Conservation (phyloP, 306 rosid species). For the Trifolium pratense region DNA sequence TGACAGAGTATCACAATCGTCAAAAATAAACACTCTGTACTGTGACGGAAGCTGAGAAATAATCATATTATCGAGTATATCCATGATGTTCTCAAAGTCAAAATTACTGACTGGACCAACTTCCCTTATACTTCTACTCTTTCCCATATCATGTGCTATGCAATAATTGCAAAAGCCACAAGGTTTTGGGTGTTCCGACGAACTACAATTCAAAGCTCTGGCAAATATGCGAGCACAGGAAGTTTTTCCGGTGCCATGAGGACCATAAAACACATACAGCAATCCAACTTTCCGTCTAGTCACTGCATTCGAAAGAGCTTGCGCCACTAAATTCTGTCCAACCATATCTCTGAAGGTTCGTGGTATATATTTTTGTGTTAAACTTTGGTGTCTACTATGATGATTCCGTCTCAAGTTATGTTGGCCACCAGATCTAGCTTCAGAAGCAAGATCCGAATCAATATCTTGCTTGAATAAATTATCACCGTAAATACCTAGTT, state of each 20-base stretch:
- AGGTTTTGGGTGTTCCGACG: constrained; percentile 80
- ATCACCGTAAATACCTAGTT: constrained; percentile 84
- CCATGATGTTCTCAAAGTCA: constrained; percentile 84
- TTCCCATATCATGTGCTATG: constrained; percentile 75
- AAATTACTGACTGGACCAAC: constrained; percentile 91
- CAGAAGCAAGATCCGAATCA: constrained; percentile 92
- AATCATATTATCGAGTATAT: constrained; percentile 77
- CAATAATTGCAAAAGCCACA: constrained; percentile 96
- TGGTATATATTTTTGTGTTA: constrained; percentile 90
- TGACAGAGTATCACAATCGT: constrained; percentile 87
- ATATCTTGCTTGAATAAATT: constrained; percentile 77
- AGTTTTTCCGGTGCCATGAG: constrained; percentile 97
- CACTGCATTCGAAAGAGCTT: constrained; percentile 97
- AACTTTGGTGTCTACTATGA: constrained; percentile 72
- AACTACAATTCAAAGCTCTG: constrained; percentile 89
- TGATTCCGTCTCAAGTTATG: constrained; percentile 64
- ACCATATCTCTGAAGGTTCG: constrained; percentile 83
- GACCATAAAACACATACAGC: constrained; percentile 91
- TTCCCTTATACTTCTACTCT: constrained; percentile 81
- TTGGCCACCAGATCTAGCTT: constrained; percentile 80
- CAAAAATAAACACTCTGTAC: constrained; percentile 84
- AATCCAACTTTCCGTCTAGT: constrained; percentile 74
- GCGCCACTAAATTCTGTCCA: constrained; percentile 92
- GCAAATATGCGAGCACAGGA: constrained; percentile 93
- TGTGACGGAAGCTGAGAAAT: constrained; percentile 80